phyloP scores from a whole-genome alignment of 257 asterid species.

The Lycium barbarum region DNA sequence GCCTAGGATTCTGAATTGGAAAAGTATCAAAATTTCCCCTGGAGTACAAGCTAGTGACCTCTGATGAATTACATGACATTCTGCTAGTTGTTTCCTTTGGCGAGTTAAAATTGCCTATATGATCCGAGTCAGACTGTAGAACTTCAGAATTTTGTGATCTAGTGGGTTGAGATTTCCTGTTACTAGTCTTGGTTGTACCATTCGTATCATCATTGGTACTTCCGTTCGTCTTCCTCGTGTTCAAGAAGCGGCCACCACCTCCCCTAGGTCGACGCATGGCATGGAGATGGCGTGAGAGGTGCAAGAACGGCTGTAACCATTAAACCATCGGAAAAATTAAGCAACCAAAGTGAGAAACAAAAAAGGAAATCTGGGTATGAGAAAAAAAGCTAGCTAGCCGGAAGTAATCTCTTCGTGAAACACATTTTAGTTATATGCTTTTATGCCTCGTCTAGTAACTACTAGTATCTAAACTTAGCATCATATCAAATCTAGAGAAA shows the following conservation, averaged over 20 bases:
- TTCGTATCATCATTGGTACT: neutral
- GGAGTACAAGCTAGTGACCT: constrained; percentile 44
- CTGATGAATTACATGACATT: constrained; percentile 46
- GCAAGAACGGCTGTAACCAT: constrained; percentile 65
- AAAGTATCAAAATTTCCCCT: constrained; percentile 44
- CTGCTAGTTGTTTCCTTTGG: constrained; percentile 35
- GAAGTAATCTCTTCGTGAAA: neutral
- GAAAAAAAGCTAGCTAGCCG: neutral
- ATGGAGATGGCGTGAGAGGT: constrained; percentile 55
- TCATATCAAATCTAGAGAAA: neutral
- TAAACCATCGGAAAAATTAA: constrained; percentile 8
- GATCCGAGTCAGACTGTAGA: constrained; percentile 43
- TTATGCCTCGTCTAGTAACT: neutral
- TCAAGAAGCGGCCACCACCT: constrained; percentile 70
- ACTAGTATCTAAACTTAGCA: neutral
- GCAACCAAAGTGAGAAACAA: neutral
- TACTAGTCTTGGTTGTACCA: constrained; percentile 26
- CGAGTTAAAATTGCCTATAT: constrained; percentile 38
- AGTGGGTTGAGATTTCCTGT: constrained; percentile 28
- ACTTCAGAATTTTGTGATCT: constrained; percentile 54
- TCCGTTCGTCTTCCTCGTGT: constrained; percentile 47
- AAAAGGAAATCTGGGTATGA: neutral
- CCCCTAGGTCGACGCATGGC: constrained; percentile 62
- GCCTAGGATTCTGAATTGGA: constrained; percentile 38
- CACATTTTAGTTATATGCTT: neutral